Percentiles rank a stretch among this genome's conserved stretches.
Evolutionary conservation across 2,329 filamentous ascomycete genomes (phyloP).

Genomic region (Thielaviopsis populi): DNA sequence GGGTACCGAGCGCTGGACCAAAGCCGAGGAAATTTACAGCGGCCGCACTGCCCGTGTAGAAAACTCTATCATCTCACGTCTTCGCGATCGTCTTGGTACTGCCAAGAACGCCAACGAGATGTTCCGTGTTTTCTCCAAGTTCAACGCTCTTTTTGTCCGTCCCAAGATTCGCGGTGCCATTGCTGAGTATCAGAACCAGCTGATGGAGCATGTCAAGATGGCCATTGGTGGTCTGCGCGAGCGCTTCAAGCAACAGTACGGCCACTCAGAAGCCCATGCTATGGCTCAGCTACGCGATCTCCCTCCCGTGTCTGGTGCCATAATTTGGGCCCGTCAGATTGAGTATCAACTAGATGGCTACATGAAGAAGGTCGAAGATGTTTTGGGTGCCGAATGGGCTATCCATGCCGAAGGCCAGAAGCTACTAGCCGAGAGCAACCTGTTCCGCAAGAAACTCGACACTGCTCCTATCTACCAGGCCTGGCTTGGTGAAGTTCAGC

Average conservation of each 20-base stretch:
- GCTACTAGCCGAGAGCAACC: conserved; percentile 73
- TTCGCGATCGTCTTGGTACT: conserved; percentile 83
- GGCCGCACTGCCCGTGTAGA: conserved; percentile 94
- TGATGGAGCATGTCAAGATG: conserved; percentile 95
- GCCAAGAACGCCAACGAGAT: conserved; percentile 98
- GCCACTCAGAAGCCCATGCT: conserved; percentile 89
- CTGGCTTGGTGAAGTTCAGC: conserved; percentile 81
- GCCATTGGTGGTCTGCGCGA: conserved; percentile 89
- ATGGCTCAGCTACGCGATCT: conserved; percentile 97
- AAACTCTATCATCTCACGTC: conserved; percentile 92
- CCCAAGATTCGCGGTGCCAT: conserved; percentile 99
- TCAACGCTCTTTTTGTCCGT: conserved; percentile 94
- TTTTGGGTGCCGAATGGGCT: conserved; percentile 87
- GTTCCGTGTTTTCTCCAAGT: conserved; percentile 99
- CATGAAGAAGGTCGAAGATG: conserved; percentile 98
- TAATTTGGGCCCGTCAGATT: conserved; percentile 96
- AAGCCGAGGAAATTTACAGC: conserved; percentile 91
- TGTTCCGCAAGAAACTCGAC: conserved; percentile 93
- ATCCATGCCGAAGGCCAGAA: conserved; percentile 91
- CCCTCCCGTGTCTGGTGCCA: conserved; percentile 87
- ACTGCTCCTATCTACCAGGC: conserved; percentile 88
- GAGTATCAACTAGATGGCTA: conserved; percentile 90
- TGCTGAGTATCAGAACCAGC: conserved; percentile 91
- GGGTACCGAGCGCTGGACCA: conserved; percentile 82
- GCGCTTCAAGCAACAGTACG: conserved; percentile 97